Evolutionary conservation across 2,329 filamentous ascomycete species (phyloP).

Genomic region (Hymenoscyphus occultus): DNA sequence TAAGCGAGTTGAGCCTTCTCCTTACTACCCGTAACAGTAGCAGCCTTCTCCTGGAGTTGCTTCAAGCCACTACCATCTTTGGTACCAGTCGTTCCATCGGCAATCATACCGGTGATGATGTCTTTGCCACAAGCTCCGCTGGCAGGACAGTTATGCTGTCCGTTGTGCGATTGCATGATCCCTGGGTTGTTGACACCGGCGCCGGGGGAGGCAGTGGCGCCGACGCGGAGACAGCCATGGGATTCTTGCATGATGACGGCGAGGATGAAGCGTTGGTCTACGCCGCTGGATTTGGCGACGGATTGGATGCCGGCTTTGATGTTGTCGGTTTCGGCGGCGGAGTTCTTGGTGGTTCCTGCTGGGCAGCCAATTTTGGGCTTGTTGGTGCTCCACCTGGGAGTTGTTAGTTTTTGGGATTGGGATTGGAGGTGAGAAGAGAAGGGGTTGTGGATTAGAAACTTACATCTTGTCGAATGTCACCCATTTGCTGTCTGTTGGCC

Average conservation of each 20-base stretch:
- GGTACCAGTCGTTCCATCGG: background rate
- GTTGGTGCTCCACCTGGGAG: background rate
- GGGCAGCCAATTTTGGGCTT: background rate
- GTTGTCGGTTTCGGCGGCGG: background rate
- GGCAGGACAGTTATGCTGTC: background rate
- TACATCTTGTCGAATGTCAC: background rate
- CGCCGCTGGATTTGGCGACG: background rate
- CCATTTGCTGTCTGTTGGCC: background rate
- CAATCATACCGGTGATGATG: background rate
- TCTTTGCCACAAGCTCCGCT: background rate
- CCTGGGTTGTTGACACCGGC: background rate
- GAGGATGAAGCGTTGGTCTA: background rate
- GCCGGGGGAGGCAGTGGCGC: background rate
- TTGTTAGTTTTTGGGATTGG: background rate
- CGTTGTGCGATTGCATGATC: background rate
- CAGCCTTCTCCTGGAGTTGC: background rate
- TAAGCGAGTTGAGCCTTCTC: background rate
- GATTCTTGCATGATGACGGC: background rate
- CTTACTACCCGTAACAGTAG: background rate
- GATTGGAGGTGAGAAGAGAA: background rate
- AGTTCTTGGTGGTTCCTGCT: background rate
- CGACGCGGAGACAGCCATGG: background rate
- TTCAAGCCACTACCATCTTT: background rate
- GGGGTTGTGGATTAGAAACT: background rate
- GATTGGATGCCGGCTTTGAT: background rate